Evolutionary conservation across 2,329 filamentous ascomycete species (phyloP).

Genomic region (Leptographium flavum): DNA sequence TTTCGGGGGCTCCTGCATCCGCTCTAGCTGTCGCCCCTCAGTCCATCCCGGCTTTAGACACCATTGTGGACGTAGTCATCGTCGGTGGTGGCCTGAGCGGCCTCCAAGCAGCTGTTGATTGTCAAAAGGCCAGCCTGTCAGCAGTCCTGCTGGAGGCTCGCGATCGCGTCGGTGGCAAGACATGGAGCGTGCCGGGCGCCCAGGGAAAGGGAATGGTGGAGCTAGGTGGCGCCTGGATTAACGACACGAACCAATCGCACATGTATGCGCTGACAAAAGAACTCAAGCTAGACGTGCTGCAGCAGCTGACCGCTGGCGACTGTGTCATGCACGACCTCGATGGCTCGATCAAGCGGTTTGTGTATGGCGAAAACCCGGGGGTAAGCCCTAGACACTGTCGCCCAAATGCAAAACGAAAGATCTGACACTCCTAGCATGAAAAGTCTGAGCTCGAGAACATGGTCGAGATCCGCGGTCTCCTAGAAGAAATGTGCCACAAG

Average conservation of each 20-base stretch:
- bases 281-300: constrained; percentile 1
- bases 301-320: constrained; percentile 7
- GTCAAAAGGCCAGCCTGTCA: constrained; percentile 10
- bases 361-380: constrained; percentile 2
- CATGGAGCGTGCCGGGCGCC: constrained; percentile 15
- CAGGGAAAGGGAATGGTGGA: constrained; percentile 2
- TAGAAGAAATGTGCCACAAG: not conserved
- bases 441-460: not conserved
- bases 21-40: not conserved
- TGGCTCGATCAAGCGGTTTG: constrained; percentile 4
- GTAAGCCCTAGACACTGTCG: not conserved
- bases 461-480: not conserved
- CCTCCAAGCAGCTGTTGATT: constrained; percentile 4
- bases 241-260: constrained; percentile 9
- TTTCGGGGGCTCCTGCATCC: too few species aligned
- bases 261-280: constrained; percentile 1
- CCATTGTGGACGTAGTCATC: constrained; percentile 6
- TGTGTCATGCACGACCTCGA: constrained; percentile 5
- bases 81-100: constrained; percentile 8
- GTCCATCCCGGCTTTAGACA: not conserved
- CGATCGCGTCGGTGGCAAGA: constrained; percentile 37
- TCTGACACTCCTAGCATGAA: not conserved
- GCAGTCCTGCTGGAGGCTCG: constrained; percentile 33
- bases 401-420: not conserved
- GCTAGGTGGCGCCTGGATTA: constrained; percentile 10